These are phyloP conservation scores for Acer yangbiense DNA, from an alignment of 345 rosid species.

Conservation along the genomic window DNA sequence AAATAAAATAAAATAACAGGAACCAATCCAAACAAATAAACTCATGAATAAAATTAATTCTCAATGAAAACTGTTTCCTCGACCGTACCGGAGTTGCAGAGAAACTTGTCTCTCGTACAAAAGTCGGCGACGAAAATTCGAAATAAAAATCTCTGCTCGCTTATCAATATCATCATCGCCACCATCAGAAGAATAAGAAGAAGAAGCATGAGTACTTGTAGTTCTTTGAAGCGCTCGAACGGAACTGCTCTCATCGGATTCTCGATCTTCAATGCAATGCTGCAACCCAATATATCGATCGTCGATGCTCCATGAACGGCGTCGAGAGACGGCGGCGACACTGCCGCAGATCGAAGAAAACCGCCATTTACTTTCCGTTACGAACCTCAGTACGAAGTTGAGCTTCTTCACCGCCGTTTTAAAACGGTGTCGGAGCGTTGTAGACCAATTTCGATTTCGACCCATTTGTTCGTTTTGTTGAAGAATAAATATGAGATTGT, in stretches of 20 bases:
- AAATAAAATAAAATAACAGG: too few relatives aligned
- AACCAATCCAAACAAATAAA: too few relatives aligned
- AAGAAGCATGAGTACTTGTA: constrained; percentile 23
- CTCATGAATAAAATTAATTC: background rate
- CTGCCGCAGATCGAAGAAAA: constrained; percentile 13
- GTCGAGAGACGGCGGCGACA: too few relatives aligned
- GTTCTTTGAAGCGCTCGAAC: constrained; percentile 37
- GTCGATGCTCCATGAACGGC: constrained; percentile 31
- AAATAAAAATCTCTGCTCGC: constrained; percentile 44
- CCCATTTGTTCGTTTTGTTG: constrained; percentile 20
- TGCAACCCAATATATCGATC: constrained; percentile 31
- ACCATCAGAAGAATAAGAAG: background rate
- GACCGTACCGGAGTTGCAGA: constrained; percentile 34
- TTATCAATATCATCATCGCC: constrained; percentile 43
- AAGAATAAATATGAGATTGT: background rate
- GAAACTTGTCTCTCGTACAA: constrained; percentile 45
- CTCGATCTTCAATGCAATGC: constrained; percentile 24
- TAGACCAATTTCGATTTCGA: constrained; percentile 3
- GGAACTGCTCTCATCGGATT: constrained; percentile 13
- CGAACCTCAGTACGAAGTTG: constrained; percentile 14
- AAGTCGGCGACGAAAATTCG: constrained; percentile 45
- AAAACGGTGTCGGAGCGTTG: constrained; percentile 10
- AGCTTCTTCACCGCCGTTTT: constrained; percentile 36
- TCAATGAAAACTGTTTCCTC: constrained; percentile 22
- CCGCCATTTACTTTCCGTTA: constrained; percentile 26